phyloP scores from a whole-genome alignment of 371 early-diverging fungal species.

The Batrachochytrium dendrobatidis region DNA sequence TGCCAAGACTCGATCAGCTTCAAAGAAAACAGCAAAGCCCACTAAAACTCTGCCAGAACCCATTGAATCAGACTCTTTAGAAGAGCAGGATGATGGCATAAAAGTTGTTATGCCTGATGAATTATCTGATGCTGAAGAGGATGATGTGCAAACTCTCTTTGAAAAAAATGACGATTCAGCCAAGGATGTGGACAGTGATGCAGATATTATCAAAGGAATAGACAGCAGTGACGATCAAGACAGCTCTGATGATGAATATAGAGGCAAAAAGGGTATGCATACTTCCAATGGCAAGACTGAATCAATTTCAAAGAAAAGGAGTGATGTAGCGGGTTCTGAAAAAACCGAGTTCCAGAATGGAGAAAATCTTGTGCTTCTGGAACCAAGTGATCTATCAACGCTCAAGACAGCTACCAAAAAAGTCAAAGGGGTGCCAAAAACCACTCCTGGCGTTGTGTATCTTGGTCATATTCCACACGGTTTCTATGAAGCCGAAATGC shows the following conservation, averaged over 20 bases:
- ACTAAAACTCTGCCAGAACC: too few species aligned
- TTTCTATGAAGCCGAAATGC: constrained; percentile 90
- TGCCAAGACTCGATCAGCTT: neutral
- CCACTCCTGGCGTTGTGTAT: constrained; percentile 68
- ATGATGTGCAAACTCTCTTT: neutral
- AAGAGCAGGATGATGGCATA: neutral
- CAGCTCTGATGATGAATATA: constrained; percentile 17
- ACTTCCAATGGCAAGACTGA: neutral
- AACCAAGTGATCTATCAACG: neutral
- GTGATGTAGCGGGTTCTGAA: neutral
- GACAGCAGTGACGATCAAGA: constrained; percentile 10
- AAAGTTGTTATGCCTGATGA: constrained; percentile 2
- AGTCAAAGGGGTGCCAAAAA: neutral
- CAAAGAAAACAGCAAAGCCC: too few species aligned
- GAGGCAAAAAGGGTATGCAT: neutral
- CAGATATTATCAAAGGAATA: neutral
- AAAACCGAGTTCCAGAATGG: constrained; percentile 3
- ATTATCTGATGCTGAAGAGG: neutral
- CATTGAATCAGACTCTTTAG: too few species aligned
- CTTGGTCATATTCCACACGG: constrained; percentile 90
- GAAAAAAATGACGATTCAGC: neutral
- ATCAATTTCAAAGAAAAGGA: neutral
- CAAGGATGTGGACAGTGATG: neutral
- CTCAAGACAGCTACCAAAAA: constrained; percentile 5
- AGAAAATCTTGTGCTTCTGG: constrained; percentile 10